These are phyloP conservation scores for Pythium utonaiense DNA, from an alignment of 352 stramenopile genomes.

Conservation along the genomic window DNA sequence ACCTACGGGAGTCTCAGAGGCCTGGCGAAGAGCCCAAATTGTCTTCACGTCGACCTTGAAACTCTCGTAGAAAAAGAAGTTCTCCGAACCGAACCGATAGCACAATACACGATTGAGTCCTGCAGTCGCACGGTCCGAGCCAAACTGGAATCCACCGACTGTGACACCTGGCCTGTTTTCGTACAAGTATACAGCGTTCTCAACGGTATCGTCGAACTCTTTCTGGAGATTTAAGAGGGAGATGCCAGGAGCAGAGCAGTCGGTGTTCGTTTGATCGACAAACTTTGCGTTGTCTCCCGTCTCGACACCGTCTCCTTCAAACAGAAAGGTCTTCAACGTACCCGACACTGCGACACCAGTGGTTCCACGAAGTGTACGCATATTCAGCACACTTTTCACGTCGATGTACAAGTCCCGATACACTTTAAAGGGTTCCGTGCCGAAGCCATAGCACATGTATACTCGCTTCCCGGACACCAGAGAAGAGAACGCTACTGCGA, in stretches of 20 bases:
- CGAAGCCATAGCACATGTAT: conserved; percentile 67
- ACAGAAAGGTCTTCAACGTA: conserved; percentile 57
- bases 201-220: conserved; percentile 53
- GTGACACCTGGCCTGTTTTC: conserved; percentile 40
- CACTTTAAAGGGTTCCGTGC: conserved; percentile 47
- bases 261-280: conserved; percentile 26
- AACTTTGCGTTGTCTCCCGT: conserved; percentile 67
- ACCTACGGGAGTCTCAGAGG: conserved; percentile 17
- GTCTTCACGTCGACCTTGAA: conserved; percentile 64
- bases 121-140: conserved; percentile 23
- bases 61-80: conserved; percentile 49
- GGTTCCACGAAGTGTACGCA: conserved; percentile 42
- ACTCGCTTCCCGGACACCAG: conserved; percentile 52
- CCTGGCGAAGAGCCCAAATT: conserved; percentile 37
- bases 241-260: conserved; percentile 39
- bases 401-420: conserved; percentile 44
- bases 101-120: conserved; percentile 46
- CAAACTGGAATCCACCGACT: conserved; percentile 47
- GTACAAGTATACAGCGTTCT: conserved; percentile 76
- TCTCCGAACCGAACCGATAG: conserved; percentile 56
- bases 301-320: conserved; percentile 53
- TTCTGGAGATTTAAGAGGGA: conserved; percentile 53
- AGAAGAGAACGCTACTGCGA: conserved; percentile 36
- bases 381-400: conserved; percentile 57
- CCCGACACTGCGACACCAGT: conserved; percentile 38